Base-by-base conservation (phyloP, 495 filamentous ascomycete species). In the Talaromyces adpressus region DNA sequence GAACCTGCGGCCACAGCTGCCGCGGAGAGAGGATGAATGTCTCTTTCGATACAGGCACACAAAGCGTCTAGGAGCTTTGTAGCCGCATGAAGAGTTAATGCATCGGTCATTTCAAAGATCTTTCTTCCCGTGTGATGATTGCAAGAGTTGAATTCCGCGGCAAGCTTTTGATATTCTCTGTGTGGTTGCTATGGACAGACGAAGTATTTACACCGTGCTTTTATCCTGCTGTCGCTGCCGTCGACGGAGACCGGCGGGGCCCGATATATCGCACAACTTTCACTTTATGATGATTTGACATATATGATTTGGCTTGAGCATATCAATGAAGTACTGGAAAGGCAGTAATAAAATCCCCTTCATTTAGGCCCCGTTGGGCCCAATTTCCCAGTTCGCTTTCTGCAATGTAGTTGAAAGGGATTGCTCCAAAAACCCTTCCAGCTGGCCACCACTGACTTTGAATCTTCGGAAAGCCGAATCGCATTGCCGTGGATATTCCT, bases 11-110 rank as follows among this genome's bases (percentile, higher is more conserved):
- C 59, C 2, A 61, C 59, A 23, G 59, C 59, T n/a, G 36, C 8
- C 18, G 59, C 39, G 6, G 59, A 61, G 59, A 61, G 59, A 5
- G 59, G 59, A 36, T 61, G 45, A 36, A 61, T 61, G 59, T 61
- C 59, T 16, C 27, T 61, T 49, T 61, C 39, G 23, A 61, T 61
- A 36, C 59, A 61, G 16, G 36, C 7, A 36, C 59, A 61, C 11
- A 61, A 61, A 18, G 59, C 59, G 39, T 61, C 59, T 47, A 61
- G 41, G 23, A 61, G 59, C 20, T 22, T 23, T 6, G 59, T 61
- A 16, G 59, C 29, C 2, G 59, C 23, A 23, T 61, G 59, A 30
- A 61, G 59, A 20, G 34, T 61, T 6, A 47, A 36, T 6, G 59
- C 59, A 23, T 61, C 59, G 27, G 59, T 61, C 59, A 61, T 61